These are phyloP conservation scores for Leccinum olivaceoglutinosum DNA, from an alignment of 1,284 basidiomycete genomes.

Conservation along the genomic window DNA sequence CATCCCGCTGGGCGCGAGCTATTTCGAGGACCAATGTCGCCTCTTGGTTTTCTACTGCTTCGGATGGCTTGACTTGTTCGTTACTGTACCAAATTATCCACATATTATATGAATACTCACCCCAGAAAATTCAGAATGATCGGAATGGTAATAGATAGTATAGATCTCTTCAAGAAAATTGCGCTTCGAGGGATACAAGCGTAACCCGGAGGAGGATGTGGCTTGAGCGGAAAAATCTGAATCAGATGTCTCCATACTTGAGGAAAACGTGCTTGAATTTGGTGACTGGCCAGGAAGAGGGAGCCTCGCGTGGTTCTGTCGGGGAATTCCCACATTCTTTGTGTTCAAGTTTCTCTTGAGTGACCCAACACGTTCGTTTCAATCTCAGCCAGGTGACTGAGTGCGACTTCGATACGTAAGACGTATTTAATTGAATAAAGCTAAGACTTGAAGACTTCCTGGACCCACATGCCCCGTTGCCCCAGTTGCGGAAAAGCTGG, in stretches of 20 bases:
- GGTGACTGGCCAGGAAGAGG: no score
- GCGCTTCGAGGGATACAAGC: neutral
- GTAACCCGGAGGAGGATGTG: neutral
- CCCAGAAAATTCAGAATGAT: neutral
- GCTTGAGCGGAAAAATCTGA: neutral
- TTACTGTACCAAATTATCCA: neutral
- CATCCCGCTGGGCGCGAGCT: neutral
- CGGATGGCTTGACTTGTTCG: neutral
- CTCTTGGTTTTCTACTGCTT: neutral
- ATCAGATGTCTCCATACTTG: no score
- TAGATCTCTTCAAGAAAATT: neutral
- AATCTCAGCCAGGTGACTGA: no score
- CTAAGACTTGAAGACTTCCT: no score
- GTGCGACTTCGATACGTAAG: no score
- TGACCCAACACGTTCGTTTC: no score
- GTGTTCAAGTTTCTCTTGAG: no score
- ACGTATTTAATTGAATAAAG: no score
- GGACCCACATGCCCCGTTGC: no score
- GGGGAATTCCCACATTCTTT: no score
- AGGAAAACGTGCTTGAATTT: no score
- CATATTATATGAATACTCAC: neutral
- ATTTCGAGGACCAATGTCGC: neutral
- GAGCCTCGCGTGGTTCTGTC: no score
- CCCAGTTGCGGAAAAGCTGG: neutral
- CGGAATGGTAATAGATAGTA: neutral